phyloP scores from a whole-genome alignment of 2,329 filamentous ascomycete species.

The Sclerotinia minor region DNA sequence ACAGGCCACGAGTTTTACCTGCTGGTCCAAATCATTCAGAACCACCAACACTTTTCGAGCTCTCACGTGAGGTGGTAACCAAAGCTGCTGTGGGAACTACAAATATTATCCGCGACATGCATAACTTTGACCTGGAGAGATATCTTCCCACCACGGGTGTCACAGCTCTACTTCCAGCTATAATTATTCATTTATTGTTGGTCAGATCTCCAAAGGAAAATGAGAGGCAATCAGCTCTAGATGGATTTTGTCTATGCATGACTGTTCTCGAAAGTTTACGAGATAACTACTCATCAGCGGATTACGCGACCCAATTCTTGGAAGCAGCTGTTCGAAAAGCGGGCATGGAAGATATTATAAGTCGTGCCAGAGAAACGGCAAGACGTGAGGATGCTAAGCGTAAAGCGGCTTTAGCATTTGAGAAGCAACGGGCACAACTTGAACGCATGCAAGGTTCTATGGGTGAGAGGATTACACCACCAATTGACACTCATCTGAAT shows the following conservation, averaged over 20 bases:
- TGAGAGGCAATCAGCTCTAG: slow-evolving; percentile 70
- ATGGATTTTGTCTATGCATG: slow-evolving; percentile 90
- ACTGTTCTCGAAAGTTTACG: slow-evolving; percentile 82
- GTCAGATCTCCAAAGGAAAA: slow-evolving; percentile 80
- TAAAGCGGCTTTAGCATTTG: slow-evolving; percentile 9
- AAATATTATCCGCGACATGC: slow-evolving; percentile 75
- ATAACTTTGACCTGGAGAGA: slow-evolving; percentile 69
- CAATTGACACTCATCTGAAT: slow-evolving; percentile 8
- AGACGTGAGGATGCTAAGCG: slow-evolving; percentile 15
- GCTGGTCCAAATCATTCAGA: slow-evolving; percentile 56
- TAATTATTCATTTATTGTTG: slow-evolving; percentile 90
- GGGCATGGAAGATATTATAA: slow-evolving; percentile 54
- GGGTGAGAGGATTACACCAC: not conserved
- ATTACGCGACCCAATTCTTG: slow-evolving; percentile 93
- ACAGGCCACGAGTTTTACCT: slow-evolving; percentile 86
- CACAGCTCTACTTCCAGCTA: slow-evolving; percentile 85
- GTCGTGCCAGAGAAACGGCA: slow-evolving; percentile 7
- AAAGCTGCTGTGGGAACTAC: slow-evolving; percentile 85
- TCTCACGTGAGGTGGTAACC: slow-evolving; percentile 79
- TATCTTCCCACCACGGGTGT: slow-evolving; percentile 88
- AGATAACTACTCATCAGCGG: slow-evolving; percentile 90
- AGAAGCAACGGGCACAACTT: slow-evolving; percentile 6
- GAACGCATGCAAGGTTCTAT: not conserved
- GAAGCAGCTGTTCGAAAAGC: slow-evolving; percentile 88
- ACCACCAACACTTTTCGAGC: slow-evolving; percentile 71